Conservation (phyloP, 2,329 filamentous ascomycete genomes). For the Apiospora koreana region DNA sequence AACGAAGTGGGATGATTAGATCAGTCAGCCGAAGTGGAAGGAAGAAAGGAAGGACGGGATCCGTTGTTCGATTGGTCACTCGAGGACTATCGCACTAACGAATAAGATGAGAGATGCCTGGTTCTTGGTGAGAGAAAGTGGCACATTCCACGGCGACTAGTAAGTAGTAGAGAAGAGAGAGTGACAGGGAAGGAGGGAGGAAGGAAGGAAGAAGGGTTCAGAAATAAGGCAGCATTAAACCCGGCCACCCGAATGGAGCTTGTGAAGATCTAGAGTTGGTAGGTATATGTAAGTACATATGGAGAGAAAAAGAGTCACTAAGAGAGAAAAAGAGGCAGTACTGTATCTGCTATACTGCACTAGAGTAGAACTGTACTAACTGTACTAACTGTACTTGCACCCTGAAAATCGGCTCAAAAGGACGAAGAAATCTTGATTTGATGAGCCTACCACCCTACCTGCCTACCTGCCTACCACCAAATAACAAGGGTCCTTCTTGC, state of each 20-base stretch:
- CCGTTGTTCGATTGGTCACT: background rate
- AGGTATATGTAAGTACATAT: too few relatives aligned
- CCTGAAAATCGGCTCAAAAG: background rate
- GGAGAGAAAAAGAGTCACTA: too few relatives aligned
- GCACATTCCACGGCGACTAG: background rate
- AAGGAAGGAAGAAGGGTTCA: background rate
- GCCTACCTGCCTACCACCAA: too few relatives aligned
- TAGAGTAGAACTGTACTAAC: background rate
- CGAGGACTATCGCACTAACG: background rate
- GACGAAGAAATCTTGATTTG: background rate
- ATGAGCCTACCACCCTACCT: background rate
- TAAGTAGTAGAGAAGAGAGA: background rate
- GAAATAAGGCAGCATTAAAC: background rate
- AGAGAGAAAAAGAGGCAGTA: background rate
- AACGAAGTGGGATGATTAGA: conserved; percentile 6
- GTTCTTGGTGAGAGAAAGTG: background rate
- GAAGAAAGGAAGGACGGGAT: background rate
- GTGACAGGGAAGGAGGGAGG: background rate
- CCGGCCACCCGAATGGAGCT: background rate
- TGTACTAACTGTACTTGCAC: background rate
- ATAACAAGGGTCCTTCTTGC: conserved; percentile 4
- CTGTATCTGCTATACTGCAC: background rate
- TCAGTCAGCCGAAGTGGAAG: background rate
- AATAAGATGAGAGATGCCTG: background rate
- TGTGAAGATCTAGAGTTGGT: background rate